phyloP scores from a whole-genome alignment of 1,284 basidiomycete species.

The Irpex lacteus region DNA sequence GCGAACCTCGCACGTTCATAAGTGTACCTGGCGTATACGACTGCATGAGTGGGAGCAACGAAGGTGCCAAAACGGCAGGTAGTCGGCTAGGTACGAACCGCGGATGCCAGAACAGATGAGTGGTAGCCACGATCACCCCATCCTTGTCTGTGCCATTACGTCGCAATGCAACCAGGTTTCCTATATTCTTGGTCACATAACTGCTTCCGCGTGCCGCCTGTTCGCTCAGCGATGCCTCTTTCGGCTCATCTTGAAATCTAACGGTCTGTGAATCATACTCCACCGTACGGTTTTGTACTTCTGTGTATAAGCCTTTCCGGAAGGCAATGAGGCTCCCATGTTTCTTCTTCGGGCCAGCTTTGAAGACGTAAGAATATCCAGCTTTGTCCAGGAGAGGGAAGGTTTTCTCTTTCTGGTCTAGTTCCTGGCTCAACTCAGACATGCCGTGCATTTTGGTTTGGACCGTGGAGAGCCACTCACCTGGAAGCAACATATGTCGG shows the following conservation, averaged over 20 bases:
- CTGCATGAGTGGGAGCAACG: neutral
- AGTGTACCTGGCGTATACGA: constrained; percentile 53
- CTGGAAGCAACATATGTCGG: constrained; percentile 84
- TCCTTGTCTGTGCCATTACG: constrained; percentile 34
- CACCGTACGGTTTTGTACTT: constrained; percentile 45
- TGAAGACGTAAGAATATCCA: constrained; percentile 61
- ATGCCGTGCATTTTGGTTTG: neutral
- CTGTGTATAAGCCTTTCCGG: constrained; percentile 48
- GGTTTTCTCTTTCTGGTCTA: constrained; percentile 68
- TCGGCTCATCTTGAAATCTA: constrained; percentile 17
- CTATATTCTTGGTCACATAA: constrained; percentile 83
- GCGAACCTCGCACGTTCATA: constrained; percentile 83
- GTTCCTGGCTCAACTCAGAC: constrained; percentile 50
- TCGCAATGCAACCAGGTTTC: constrained; percentile 67
- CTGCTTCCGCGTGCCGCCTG: constrained; percentile 52
- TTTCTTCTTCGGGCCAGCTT: constrained; percentile 67
- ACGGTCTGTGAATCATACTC: constrained; percentile 68
- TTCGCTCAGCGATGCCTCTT: constrained; percentile 26
- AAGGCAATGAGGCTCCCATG: constrained; percentile 85
- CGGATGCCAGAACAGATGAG: constrained; percentile 94
- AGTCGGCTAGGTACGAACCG: constrained; percentile 43
- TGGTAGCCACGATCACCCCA: constrained; percentile 77
- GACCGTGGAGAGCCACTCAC: constrained; percentile 35
- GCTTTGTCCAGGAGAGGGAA: constrained; percentile 57
- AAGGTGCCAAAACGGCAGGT: constrained; percentile 5